phyloP scores from a whole-genome alignment of 495 filamentous ascomycete genomes.

The Xylaria sp. region DNA sequence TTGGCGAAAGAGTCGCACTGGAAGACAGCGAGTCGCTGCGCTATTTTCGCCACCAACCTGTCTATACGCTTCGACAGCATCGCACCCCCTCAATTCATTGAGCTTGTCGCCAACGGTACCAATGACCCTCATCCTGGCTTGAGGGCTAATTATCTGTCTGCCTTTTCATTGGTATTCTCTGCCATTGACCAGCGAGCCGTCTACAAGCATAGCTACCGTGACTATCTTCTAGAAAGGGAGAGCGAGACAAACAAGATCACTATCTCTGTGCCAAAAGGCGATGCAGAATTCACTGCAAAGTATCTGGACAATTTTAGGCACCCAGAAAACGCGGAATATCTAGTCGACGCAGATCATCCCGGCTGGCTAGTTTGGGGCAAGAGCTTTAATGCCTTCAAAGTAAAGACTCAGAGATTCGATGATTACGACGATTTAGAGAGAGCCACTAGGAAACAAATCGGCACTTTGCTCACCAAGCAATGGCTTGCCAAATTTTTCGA shows the following conservation, averaged over 20 bases:
- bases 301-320: conserved; percentile 81
- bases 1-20: conserved; percentile 83
- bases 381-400: conserved; percentile 76
- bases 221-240: conserved; percentile 81
- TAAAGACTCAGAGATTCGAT: conserved; percentile 70
- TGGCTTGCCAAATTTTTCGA: conserved; percentile 91
- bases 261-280: conserved; percentile 71
- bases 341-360: conserved; percentile 88
- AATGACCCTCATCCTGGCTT: conserved; percentile 91
- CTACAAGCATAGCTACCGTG: conserved; percentile 83
- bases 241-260: conserved; percentile 75
- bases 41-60: conserved; percentile 85
- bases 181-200: conserved; percentile 84
- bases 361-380: conserved; percentile 98
- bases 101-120: conserved; percentile 82
- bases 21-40: conserved; percentile 91
- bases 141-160: conserved; percentile 78
- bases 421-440: conserved; percentile 86
- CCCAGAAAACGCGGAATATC: conserved; percentile 78
- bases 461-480: conserved; percentile 73
- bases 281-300: conserved; percentile 77
- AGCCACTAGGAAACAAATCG: conserved; percentile 79
- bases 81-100: conserved; percentile 78
- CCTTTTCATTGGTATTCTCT: conserved; percentile 80
- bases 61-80: conserved; percentile 89